phyloP scores from a whole-genome alignment of 805 yeast genomes.

The Isabelozyma pseudorhagii region DNA sequence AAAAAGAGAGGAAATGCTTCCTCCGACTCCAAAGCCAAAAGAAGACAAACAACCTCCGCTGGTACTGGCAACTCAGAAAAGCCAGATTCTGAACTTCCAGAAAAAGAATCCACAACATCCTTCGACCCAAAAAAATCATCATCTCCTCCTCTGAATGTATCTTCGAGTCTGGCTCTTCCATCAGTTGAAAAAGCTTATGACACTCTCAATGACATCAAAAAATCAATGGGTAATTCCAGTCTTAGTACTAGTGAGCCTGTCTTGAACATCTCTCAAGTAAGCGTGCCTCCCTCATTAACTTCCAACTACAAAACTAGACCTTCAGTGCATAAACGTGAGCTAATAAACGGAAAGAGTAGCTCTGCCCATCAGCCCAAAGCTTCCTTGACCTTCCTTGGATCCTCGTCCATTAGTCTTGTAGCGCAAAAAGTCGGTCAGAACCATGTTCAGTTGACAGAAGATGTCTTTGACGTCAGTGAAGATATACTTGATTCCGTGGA shows the following conservation, averaged over 20 bases:
- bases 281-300: slow-evolving; percentile 42
- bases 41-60: slow-evolving; percentile 6
- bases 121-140: not conserved
- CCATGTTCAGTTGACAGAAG: slow-evolving; percentile 44
- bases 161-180: not conserved
- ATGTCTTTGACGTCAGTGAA: slow-evolving; percentile 33
- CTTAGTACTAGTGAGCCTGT: slow-evolving; percentile 31
- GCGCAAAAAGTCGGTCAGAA: slow-evolving; percentile 46
- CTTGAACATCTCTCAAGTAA: slow-evolving; percentile 38
- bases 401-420: slow-evolving; percentile 47
- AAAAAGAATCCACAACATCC: slow-evolving; percentile 1
- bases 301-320: slow-evolving; percentile 39
- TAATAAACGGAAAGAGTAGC: slow-evolving; percentile 17
- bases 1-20: slow-evolving; percentile 39
- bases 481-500: slow-evolving; percentile 54
- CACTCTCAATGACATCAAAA: not conserved
- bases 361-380: slow-evolving; percentile 12
- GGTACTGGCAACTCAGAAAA: not conserved
- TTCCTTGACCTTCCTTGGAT: slow-evolving; percentile 50
- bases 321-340: slow-evolving; percentile 32
- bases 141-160: not conserved
- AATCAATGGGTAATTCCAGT: not conserved
- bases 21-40: slow-evolving; percentile 12
- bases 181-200: not conserved
- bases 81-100: slow-evolving; percentile 2